These are phyloP conservation scores for Musa schizocarpa DNA, from an alignment of 176 grass and related monocot genomes.

Conservation along the genomic window DNA sequence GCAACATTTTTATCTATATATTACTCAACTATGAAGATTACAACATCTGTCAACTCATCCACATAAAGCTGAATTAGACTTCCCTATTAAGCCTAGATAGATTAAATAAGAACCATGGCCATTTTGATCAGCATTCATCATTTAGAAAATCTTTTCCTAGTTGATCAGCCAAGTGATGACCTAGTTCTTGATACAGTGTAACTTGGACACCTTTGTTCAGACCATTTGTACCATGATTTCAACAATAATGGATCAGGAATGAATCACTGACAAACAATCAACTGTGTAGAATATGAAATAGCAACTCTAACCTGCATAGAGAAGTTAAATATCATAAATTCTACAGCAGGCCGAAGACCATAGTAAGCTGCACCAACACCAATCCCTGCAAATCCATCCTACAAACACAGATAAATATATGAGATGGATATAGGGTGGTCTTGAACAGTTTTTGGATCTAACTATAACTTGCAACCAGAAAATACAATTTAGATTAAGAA, in stretches of 20 bases:
- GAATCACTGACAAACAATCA: background rate
- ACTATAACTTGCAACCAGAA: background rate
- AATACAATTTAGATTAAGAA: background rate
- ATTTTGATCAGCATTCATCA: too few species aligned
- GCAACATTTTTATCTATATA: too few species aligned
- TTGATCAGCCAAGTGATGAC: background rate
- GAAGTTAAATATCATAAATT: conserved; percentile 26
- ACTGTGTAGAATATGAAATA: background rate
- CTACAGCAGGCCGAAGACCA: conserved; percentile 8
- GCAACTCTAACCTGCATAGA: conserved; percentile 7
- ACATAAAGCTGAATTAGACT: too few species aligned
- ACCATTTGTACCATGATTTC: background rate
- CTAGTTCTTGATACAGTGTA: background rate
- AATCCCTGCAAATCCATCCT: conserved; percentile 17
- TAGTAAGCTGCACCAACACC: conserved; percentile 8
- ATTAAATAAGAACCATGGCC: too few species aligned
- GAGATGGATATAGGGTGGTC: background rate
- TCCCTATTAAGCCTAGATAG: too few species aligned
- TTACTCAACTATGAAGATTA: too few species aligned
- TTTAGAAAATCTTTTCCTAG: background rate
- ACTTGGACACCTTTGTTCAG: background rate
- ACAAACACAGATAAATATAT: background rate
- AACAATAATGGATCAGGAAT: background rate
- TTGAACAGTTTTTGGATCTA: background rate
- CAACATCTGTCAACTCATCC: too few species aligned